Base-by-base conservation (phyloP, 139 green algal genomes). In the Coelastrella sp. region DNA sequence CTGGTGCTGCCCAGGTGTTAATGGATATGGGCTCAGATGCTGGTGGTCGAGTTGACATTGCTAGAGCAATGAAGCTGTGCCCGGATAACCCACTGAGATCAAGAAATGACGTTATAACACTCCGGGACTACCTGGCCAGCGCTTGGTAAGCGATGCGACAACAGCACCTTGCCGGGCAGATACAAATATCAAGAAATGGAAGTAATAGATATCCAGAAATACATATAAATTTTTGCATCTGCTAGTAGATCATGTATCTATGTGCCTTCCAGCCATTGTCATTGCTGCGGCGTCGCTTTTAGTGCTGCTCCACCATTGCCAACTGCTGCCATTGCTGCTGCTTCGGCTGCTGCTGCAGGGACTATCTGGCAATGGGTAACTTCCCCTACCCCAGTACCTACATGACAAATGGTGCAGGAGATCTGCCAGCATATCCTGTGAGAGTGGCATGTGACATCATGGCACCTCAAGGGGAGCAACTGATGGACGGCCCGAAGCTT, bases 291-390 rank as follows among this genome's bases (percentile, higher is more conserved):
- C n/a, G 32, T 2, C 32, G 32, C 61, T 19, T 71, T 10, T 0
- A 0, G 0, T 71, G 61, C 11, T 19, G 11, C 11, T 13, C 8
- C 10, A 13, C 61, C 2, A 71, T 13, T 71, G 71, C 71, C 61
- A 71, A 71, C 61, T 71, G 10, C 61, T 71, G 61, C 11, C 13
- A 47, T 47, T 1, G 32, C 32, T 47, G 32, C 32, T 47, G 32
- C 61, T 19, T 0, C 61, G 2, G 10, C 61, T 71, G 61, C 11
- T 57, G 3, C 65, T 47, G 32, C 83, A 88, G 83, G 83, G 95
- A 98, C 89, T 93, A 91, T 60, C 94, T 97, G 89, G 96, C 96
- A 5, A 98, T 98, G 96, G 95, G 94, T 54, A 95, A 97, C 85
- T 96, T 93, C 84, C 93, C 93, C 5, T 96, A 94, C 65, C 86